These are phyloP conservation scores for Stenogyne calaminthoides DNA, from an alignment of 305 asterid species.

Conservation along the genomic window DNA sequence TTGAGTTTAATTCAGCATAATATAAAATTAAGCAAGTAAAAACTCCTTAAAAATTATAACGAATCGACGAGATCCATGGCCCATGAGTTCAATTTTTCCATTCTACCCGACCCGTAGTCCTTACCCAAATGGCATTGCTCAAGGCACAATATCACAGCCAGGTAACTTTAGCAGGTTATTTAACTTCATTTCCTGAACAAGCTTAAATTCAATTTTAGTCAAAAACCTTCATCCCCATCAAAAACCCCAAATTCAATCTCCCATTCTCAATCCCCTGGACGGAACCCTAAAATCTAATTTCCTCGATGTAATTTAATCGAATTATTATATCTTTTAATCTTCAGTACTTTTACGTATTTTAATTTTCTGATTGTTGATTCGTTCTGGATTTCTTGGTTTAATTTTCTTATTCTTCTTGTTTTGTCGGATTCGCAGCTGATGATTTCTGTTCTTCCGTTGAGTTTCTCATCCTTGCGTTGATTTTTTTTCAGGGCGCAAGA, in stretches of 20 bases:
- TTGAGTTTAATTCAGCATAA: no score
- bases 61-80: neutral
- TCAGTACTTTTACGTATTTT: neutral
- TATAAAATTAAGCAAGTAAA: no score
- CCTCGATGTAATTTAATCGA: conserved; percentile 35
- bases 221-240: conserved; percentile 1
- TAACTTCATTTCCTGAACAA: conserved; percentile 6
- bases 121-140: neutral
- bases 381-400: neutral
- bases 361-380: neutral
- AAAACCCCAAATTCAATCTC: conserved; percentile 24
- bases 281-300: conserved; percentile 8
- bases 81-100: neutral
- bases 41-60: no score
- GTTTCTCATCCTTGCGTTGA: neutral
- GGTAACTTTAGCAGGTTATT: conserved; percentile 12
- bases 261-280: conserved; percentile 16
- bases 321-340: neutral
- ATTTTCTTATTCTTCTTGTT: neutral
- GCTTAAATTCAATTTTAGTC: neutral
- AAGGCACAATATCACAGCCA: conserved; percentile 19
- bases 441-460: neutral
- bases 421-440: conserved; percentile 4
- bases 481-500: conserved; percentile 57
- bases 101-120: conserved; percentile 3